phyloP scores from a whole-genome alignment of 306 rosid species.

The Alnus glutinosa region DNA sequence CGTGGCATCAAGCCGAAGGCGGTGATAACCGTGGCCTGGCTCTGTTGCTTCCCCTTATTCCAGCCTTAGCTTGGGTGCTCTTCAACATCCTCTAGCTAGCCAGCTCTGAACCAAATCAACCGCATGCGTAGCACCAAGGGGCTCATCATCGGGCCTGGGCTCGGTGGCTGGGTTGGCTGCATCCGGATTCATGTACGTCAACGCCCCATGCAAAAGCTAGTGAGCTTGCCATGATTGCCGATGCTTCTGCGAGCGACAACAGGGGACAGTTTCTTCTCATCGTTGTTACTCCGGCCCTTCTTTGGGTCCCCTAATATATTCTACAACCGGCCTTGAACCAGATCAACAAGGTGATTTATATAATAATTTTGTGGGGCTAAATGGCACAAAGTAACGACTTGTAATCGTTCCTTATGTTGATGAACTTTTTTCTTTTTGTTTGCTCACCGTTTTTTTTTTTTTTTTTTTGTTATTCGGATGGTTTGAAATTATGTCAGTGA shows the following conservation, averaged over 20 bases:
- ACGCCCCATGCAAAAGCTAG: conserved; percentile 59
- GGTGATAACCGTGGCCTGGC: conserved; percentile 81
- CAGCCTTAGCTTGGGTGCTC: conserved; percentile 90
- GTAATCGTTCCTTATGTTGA: conserved; percentile 16
- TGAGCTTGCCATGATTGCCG: conserved; percentile 58
- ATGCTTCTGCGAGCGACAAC: conserved; percentile 49
- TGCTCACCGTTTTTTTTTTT: no score
- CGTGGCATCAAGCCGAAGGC: conserved; percentile 42
- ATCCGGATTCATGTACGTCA: conserved; percentile 41
- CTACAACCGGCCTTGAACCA: conserved; percentile 95
- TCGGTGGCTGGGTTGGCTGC: conserved; percentile 66
- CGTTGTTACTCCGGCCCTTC: conserved; percentile 79
- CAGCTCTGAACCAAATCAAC: conserved; percentile 79
- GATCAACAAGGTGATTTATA: conserved; percentile 48
- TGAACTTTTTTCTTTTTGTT: neutral
- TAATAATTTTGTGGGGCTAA: conserved; percentile 28
- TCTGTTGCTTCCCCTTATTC: conserved; percentile 64
- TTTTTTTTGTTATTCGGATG: neutral
- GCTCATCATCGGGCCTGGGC: conserved; percentile 57
- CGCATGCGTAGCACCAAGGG: conserved; percentile 62
- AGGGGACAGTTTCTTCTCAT: conserved; percentile 77
- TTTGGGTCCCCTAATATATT: conserved; percentile 82
- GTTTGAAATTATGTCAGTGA: neutral
- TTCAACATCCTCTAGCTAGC: conserved; percentile 88
- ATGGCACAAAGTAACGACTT: neutral